Evolutionary conservation across 192 early-diverging fungal species (phyloP), one percentile per base, ranked within the genome.

Genomic region (Backusella liffmaniae): DNA sequence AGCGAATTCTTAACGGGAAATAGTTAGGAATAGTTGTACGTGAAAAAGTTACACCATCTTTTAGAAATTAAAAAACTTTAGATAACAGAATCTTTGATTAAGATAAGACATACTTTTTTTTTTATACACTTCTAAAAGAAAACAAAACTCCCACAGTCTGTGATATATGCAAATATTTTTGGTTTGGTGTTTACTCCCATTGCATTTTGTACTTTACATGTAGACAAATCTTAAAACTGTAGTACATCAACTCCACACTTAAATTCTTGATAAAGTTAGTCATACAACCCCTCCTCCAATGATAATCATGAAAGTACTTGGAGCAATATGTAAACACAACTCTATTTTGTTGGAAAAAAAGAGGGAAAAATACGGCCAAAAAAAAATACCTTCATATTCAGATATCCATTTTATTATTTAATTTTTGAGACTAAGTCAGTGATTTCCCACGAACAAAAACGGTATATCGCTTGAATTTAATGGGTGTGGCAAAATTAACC

Each of bases 201-300:
- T 56, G 9, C n/a, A 9, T 56, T 56, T 56, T 56, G 53, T 56
- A n/a, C 21, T 56, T n/a, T 56, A n/a, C 8, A 23, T 56, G n/a
- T 56, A 21, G 6, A 1, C n/a, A 56, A 0, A 56, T 56, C 18
- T 21, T 21, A 26, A n/a, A 56, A 56, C 21, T 21, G 53, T 56
- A 56, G 53, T 21, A 56, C 53, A 56, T 56, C 3, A 21, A 26
- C 53, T 56, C 53, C 53, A 56, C n/a, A 21, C 21, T 56, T 56
- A 56, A 56, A 56, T 56, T 56, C 53, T 56, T 56, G 53, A 56
- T 56, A 21, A 56, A 56, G 53, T 56, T 56, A 56, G 53, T 56
- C 53, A 56, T 56, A 56, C 53, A 56, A 56, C 21, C 42, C 21
- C 53, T 56, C 53, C 18, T n/a, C 53, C 53, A 56, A 56, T 56